Conservation (phyloP, 163 green algal species). For the Coccomyxa subellipsoidea region DNA sequence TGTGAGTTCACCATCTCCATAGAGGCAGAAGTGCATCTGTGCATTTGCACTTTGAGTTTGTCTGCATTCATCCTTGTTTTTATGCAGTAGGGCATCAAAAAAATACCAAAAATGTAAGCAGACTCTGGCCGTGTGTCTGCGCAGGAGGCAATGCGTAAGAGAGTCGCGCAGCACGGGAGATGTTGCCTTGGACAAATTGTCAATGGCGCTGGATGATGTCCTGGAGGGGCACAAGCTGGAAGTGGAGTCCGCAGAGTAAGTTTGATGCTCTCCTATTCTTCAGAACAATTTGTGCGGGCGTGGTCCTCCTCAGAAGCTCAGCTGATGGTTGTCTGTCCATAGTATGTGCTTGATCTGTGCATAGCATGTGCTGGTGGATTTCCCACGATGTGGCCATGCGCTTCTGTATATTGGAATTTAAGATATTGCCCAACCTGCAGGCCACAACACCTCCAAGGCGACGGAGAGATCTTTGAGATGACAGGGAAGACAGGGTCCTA, state of each 20-base stretch:
- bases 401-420: neutral
- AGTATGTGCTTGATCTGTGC: neutral
- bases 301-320: too few species aligned
- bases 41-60: neutral
- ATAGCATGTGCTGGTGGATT: neutral
- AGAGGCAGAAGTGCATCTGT: neutral
- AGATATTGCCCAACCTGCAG: neutral
- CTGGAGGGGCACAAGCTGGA: conserved; percentile 1
- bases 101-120: neutral
- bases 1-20: neutral
- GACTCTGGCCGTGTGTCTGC: neutral
- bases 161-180: neutral
- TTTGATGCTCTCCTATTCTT: neutral
- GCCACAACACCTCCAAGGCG: neutral
- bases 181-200: neutral
- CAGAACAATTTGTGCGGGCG: neutral
- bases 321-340: too few species aligned
- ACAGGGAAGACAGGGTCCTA: conserved; percentile 42
- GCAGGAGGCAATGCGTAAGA: neutral
- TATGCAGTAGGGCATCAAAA: neutral
- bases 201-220: neutral
- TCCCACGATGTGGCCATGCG: neutral
- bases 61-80: neutral
- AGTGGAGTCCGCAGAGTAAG: neutral
- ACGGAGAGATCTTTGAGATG: conserved; percentile 19